Evolutionary conservation across 805 yeast species (phyloP).

Genomic region (Cyberlindnera mrakii): DNA sequence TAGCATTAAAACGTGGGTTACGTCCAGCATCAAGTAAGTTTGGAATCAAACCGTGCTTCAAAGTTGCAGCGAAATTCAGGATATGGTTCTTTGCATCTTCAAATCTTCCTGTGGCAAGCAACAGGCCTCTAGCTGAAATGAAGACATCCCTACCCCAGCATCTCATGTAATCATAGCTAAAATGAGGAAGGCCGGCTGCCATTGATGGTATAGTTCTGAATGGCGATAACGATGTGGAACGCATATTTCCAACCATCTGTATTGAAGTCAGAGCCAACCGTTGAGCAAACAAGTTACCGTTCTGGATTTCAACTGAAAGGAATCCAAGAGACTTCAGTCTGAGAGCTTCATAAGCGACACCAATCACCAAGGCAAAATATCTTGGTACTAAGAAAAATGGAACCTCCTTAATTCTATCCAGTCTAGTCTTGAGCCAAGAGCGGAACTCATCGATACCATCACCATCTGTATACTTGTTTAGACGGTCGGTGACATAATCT

Average conservation of each 20-base stretch:
- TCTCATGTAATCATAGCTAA: conserved; percentile 85
- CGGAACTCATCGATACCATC: conserved; percentile 49
- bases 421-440: conserved; percentile 64
- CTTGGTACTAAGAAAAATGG: conserved; percentile 85
- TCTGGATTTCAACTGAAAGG: conserved; percentile 48
- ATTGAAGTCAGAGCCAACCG: conserved; percentile 73
- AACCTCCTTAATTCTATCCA: conserved; percentile 52
- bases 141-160: conserved; percentile 99
- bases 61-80: conserved; percentile 79
- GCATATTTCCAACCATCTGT: conserved; percentile 77
- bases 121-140: conserved; percentile 75
- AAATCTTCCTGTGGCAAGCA: conserved; percentile 69
- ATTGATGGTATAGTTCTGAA: conserved; percentile 56
- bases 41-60: conserved; percentile 94
- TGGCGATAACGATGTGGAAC: conserved; percentile 72
- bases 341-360: conserved; percentile 79
- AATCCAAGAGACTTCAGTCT: conserved; percentile 57
- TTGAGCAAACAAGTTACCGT: conserved; percentile 69
- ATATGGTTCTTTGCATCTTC: conserved; percentile 80
- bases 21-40: conserved; percentile 88
- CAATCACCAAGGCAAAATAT: conserved; percentile 77
- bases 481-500: conserved; percentile 62
- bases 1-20: conserved; percentile 90
- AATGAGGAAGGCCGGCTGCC: conserved; percentile 97
- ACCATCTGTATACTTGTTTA: conserved; percentile 40